Conservation (phyloP, 371 early-diverging fungal species). For the Mortierella sp. region DNA sequence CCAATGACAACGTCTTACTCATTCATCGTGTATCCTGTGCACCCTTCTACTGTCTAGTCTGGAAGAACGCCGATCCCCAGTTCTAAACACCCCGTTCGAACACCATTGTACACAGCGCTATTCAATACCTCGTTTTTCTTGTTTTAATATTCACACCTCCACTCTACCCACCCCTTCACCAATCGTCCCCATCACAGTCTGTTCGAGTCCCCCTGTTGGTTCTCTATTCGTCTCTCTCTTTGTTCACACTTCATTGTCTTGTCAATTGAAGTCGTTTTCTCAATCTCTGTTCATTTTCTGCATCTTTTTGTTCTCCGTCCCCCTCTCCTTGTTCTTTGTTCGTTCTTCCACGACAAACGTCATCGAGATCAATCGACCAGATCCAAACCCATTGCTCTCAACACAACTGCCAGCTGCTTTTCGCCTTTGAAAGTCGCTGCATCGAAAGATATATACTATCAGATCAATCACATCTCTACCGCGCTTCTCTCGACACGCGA, state of each 20-base stretch:
- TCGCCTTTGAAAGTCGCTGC: no score
- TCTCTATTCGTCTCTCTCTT: conserved; percentile 2
- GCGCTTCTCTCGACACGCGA: conserved; percentile 2
- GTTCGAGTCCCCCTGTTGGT: no score
- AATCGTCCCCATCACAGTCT: background rate
- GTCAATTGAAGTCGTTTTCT: background rate
- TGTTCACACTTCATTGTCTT: background rate
- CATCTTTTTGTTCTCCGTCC: background rate
- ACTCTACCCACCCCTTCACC: conserved; percentile 7
- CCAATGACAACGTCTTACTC: background rate
- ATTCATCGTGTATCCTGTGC: no score
- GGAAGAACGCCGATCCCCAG: conserved; percentile 54
- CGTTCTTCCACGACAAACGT: conserved; percentile 21
- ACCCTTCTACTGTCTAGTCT: conserved; percentile 39
- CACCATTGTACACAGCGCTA: background rate
- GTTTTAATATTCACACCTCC: conserved; percentile 23
- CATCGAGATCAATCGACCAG: conserved; percentile 15
- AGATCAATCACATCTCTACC: conserved; percentile 13
- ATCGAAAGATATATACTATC: no score
- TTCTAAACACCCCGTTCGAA: conserved; percentile 22
- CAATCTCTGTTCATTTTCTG: conserved; percentile 2
- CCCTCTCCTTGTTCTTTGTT: conserved; percentile 7
- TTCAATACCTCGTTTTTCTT: conserved; percentile 17
- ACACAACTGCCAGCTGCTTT: conserved; percentile 6
- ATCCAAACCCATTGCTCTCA: background rate